Evolutionary conservation across 2,329 filamentous ascomycete species (phyloP).

Genomic region (Parascedosporium putredinis): DNA sequence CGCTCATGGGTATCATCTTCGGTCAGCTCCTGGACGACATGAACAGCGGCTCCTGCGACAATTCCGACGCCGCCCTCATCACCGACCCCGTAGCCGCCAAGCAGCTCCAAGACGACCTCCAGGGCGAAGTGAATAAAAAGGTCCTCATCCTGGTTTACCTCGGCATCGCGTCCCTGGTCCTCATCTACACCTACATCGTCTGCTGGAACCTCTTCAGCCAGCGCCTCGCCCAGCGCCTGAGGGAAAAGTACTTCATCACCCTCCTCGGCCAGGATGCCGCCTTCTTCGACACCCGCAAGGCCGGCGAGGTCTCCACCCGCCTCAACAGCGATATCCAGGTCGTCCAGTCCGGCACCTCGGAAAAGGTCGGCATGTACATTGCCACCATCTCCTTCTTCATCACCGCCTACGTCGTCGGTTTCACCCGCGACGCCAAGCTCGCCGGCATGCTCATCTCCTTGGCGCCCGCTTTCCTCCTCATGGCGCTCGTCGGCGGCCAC

Average conservation of each 20-base stretch:
- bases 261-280: conserved; percentile 51
- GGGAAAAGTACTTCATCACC: conserved; percentile 47
- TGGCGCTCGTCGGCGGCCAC: conserved; percentile 43
- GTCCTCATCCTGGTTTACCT: conserved; percentile 54
- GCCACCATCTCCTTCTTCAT: conserved; percentile 55
- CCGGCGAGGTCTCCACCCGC: conserved; percentile 52
- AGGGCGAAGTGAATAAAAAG: conserved; percentile 40
- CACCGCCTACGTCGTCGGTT: conserved; percentile 56
- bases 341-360: conserved; percentile 57
- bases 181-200: conserved; percentile 54
- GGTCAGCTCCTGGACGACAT: conserved; percentile 52
- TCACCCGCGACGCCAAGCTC: conserved; percentile 51
- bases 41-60: conserved; percentile 43
- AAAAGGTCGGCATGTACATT: conserved; percentile 59
- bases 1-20: conserved; percentile 54
- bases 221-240: conserved; percentile 51
- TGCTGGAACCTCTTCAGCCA: conserved; percentile 57
- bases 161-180: conserved; percentile 49
- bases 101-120: conserved; percentile 19
- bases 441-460: conserved; percentile 55
- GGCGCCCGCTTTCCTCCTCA: conserved; percentile 51
- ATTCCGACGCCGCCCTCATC: conserved; percentile 9
- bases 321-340: conserved; percentile 56
- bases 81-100: conserved; percentile 8
- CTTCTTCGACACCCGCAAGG: conserved; percentile 52